Evolutionary conservation across 305 asterid genomes (phyloP), one percentile per base, ranked within the genome.

Genomic region (Ajuga reptans): DNA sequence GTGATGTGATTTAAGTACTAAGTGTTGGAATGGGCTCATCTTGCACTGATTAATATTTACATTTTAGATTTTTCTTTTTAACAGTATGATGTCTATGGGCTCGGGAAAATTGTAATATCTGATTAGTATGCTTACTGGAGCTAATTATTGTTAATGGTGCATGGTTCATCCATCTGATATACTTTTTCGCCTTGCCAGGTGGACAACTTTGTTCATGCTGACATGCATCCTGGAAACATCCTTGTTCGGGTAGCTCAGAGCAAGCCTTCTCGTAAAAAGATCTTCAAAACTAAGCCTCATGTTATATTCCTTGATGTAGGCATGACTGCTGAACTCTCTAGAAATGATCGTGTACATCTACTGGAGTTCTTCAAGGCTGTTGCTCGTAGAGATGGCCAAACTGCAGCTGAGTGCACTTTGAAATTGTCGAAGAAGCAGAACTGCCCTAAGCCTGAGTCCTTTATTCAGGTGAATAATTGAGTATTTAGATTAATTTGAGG

Each of bases 181-280:
- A 21, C 45, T 57, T 34, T 37, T 61, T 55, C 49, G 72, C 12
- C 50, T 37, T 79, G 29, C 67, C 85, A 89, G 98, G 99, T 87
- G 15, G 99, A 94, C 86, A 94, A 94, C 83, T 91, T 94, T 79
- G 85, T 94, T 79, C 99, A 91, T 52, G 99, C 99, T 33, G 99
- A 91, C 78, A 86, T 91, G 97, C 99, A 94, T 77, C 99, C 98
- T 36, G 99, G 99, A 61, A 94, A 94, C 85, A 94, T 94, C 78
- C 96, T 94, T 75, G 97, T 94, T 39, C 90, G 97, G 6, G 89
- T 80, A 63, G 66, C 77, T 66, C 83, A 65, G 75, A 77, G 68
- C 77, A 85, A 84, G 77, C 79, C 87, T 16, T 75, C 89, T 55
- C 77, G 82, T 54, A 87, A 85, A 69, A 84, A 77, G 67, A 75